Conservation (phyloP, 2,329 filamentous ascomycete species). For the Trichoderma koningiopsis region DNA sequence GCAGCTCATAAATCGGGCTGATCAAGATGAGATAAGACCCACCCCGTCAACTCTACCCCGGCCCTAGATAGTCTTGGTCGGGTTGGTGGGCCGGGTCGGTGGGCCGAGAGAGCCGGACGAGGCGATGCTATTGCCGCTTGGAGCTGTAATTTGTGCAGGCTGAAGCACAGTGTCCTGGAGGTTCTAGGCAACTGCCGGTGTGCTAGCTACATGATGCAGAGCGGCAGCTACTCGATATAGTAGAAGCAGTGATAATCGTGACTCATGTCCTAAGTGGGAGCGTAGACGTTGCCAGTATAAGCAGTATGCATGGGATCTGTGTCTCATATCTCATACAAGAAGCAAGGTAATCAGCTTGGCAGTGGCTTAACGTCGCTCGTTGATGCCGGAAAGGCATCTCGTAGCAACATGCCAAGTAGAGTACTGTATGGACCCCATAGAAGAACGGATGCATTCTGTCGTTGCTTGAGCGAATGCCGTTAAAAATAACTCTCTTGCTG, state of each 20-base stretch:
- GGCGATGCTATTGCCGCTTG: background rate
- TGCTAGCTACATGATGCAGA: background rate
- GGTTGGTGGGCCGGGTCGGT: background rate
- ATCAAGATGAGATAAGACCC: conserved; percentile 8
- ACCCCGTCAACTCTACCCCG: background rate
- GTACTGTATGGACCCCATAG: background rate
- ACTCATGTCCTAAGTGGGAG: background rate
- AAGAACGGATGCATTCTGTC: background rate
- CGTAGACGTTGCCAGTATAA: background rate
- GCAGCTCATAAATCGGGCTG: background rate
- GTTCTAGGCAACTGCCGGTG: background rate
- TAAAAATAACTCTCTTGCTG: background rate
- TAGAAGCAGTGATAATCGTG: background rate
- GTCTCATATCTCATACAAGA: background rate
- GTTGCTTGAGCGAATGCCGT: background rate
- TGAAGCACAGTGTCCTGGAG: background rate
- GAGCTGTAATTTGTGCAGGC: background rate
- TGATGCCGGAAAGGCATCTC: background rate
- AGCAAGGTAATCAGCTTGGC: background rate
- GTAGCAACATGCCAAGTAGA: background rate
- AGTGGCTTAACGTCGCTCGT: background rate
- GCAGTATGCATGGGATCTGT: background rate
- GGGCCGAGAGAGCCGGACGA: background rate
- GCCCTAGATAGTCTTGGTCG: background rate
- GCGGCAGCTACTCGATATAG: background rate